A percentile compares a stretch with the other conserved stretches of the same genome.
Evolutionary conservation across 2,329 filamentous ascomycete species (phyloP).

Genomic region (Aschersonia sp.): DNA sequence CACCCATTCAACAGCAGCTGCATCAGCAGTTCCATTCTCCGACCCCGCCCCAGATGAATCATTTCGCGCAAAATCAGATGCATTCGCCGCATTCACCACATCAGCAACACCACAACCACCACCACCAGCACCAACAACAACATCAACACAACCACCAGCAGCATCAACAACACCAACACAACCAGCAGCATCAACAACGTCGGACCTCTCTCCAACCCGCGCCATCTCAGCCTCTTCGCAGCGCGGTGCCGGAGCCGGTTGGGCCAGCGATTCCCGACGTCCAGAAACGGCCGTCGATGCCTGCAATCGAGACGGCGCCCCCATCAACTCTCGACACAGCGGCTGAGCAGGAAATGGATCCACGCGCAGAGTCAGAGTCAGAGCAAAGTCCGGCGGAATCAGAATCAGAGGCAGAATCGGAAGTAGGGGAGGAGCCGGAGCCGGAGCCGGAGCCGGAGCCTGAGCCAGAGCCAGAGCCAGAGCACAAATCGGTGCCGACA

Average conservation of each 20-base stretch:
- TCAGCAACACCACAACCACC: slow-evolving; percentile 4
- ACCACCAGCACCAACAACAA: slow-evolving; percentile 1
- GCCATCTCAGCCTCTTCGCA: slow-evolving; percentile 1
- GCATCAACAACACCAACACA: slow-evolving; percentile 1
- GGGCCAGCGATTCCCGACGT: neutral
- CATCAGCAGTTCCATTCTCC: slow-evolving; percentile 11
- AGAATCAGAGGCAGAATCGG: neutral
- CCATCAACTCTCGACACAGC: neutral
- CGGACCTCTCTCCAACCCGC: slow-evolving; percentile 4
- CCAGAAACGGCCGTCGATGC: neutral
- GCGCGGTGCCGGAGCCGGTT: no score
- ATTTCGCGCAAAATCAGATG: slow-evolving; percentile 7
- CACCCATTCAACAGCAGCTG: slow-evolving; percentile 11
- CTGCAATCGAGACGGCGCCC: neutral
- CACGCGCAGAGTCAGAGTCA: neutral
- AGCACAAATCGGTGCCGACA: neutral
- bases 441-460: neutral
- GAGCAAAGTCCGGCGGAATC: neutral
- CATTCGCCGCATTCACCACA: slow-evolving; percentile 10
- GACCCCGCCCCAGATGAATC: slow-evolving; percentile 1
- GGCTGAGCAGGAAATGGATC: slow-evolving; percentile 1
- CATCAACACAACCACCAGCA: neutral
- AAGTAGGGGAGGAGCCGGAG: neutral
- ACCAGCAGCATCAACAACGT: slow-evolving; percentile 6
- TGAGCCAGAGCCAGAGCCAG: neutral